Evolutionary conservation across 1,284 basidiomycete genomes (phyloP).

Genomic region (Ceratobasidium sp.): DNA sequence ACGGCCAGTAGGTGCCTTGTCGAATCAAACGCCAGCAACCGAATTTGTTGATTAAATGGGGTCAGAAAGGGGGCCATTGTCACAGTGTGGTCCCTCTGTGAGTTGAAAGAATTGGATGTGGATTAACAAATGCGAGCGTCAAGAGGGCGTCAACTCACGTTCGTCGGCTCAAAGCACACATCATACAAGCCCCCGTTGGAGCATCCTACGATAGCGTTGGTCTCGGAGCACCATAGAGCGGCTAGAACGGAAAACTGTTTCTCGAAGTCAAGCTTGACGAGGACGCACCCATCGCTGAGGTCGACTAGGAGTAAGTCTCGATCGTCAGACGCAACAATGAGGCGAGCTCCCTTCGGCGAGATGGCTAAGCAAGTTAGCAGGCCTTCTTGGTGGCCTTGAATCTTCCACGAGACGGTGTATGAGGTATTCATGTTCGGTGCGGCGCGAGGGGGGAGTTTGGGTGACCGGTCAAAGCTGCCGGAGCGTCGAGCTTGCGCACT

Average conservation of each 20-base stretch:
- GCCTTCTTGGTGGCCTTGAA: neutral
- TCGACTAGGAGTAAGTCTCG: neutral
- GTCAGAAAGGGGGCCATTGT: neutral
- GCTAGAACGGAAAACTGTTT: neutral
- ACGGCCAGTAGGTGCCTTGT: neutral
- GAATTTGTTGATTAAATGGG: neutral
- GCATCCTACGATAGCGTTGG: neutral
- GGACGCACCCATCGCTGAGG: neutral
- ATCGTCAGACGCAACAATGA: neutral
- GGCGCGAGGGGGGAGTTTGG: too few relatives aligned
- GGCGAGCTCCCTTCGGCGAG: neutral
- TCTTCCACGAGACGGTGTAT: neutral
- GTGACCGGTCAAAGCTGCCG: neutral
- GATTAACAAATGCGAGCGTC: too few relatives aligned
- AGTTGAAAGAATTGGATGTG: too few relatives aligned
- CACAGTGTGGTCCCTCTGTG: too few relatives aligned
- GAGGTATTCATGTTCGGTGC: neutral
- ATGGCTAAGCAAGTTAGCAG: neutral
- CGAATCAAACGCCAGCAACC: neutral
- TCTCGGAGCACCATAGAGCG: neutral
- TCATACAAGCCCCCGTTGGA: neutral
- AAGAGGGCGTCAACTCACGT: neutral
- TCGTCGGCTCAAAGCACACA: neutral
- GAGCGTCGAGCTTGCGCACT: neutral
- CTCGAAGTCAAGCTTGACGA: neutral